These are phyloP conservation scores for Gymnopilus dilepis DNA, from an alignment of 768 basidiomycete genomes.

Conservation along the genomic window DNA sequence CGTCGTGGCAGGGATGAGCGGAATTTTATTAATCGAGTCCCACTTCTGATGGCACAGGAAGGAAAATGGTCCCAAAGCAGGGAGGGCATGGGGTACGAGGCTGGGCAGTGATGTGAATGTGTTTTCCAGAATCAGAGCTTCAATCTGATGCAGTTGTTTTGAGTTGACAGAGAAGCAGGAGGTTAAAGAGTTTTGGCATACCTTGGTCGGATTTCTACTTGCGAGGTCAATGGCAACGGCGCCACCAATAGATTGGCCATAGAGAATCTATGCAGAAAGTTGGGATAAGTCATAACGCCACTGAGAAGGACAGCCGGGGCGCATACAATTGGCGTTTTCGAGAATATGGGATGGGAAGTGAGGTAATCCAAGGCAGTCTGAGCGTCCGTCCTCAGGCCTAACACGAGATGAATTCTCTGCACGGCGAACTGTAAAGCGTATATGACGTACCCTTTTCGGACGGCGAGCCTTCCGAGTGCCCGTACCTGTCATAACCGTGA, in stretches of 20 bases:
- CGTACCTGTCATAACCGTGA: constrained; percentile 62
- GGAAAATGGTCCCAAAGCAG: constrained; percentile 71
- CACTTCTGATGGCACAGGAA: constrained; percentile 89
- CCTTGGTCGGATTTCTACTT: constrained; percentile 73
- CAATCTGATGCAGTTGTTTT: constrained; percentile 50
- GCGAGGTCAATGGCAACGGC: constrained; percentile 92
- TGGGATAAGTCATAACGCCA: neutral
- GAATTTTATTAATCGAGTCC: constrained; percentile 76
- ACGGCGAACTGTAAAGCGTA: neutral
- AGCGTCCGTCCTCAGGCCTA: constrained; percentile 84
- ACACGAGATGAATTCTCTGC: neutral
- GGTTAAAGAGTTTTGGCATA: constrained; percentile 31
- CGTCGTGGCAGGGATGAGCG: constrained; percentile 61
- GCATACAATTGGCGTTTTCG: constrained; percentile 70
- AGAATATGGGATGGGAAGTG: constrained; percentile 62
- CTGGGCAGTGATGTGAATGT: constrained; percentile 87
- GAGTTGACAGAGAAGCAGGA: neutral
- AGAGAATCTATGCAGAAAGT: constrained; percentile 57
- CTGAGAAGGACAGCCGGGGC: neutral
- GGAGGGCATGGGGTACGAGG: constrained; percentile 83
- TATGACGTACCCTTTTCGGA: constrained; percentile 73
- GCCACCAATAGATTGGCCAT: constrained; percentile 90
- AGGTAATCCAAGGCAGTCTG: constrained; percentile 84
- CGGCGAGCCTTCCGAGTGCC: constrained; percentile 83
- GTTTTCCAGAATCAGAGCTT: constrained; percentile 88